Percentiles rank a stretch among this genome's conserved stretches.
These are phyloP conservation scores for Cyberlindnera mrakii DNA, from an alignment of 805 yeast species.

Conservation along the genomic window DNA sequence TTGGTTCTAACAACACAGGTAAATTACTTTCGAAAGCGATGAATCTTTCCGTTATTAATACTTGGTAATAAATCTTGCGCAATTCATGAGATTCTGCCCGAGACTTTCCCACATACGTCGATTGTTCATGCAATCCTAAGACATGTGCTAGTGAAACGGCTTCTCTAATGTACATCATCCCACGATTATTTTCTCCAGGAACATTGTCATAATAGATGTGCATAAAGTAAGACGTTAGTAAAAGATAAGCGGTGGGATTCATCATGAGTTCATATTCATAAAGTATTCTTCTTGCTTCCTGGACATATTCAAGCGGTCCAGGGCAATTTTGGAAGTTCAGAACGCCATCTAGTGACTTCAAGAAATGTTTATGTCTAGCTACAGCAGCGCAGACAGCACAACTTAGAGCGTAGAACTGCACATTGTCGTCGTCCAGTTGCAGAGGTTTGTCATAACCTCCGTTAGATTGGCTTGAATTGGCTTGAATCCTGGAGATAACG, in stretches of 20 bases:
- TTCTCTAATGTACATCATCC: constrained; percentile 18
- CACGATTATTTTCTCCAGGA: constrained; percentile 11
- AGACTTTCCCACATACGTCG: constrained; percentile 5
- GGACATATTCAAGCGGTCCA: constrained; percentile 14
- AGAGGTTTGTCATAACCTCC: constrained; percentile 4
- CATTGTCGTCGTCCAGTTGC: constrained; percentile 5
- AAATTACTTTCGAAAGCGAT: constrained; percentile 16
- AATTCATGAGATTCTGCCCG: constrained; percentile 16
- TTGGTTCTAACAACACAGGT: constrained; percentile 20
- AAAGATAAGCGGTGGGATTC: constrained; percentile 9
- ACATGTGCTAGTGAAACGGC: constrained; percentile 20
- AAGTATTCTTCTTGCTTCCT: constrained; percentile 18
- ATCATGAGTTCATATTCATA: constrained; percentile 15
- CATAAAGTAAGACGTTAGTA: constrained; percentile 18
- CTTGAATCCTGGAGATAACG: constrained; percentile 11
- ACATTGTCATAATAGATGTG: constrained; percentile 19
- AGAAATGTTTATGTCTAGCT: constrained; percentile 17
- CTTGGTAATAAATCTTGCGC: constrained; percentile 19
- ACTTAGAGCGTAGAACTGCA: constrained; percentile 15
- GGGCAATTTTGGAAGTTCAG: constrained; percentile 15
- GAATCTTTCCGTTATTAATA: constrained; percentile 20
- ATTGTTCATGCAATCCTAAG: constrained; percentile 17
- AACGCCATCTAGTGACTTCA: constrained; percentile 15
- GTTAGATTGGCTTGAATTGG: constrained; percentile 1
- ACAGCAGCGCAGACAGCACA: constrained; percentile 22